Conservation (phyloP, 768 basidiomycete genomes). For the Russula vinacea region DNA sequence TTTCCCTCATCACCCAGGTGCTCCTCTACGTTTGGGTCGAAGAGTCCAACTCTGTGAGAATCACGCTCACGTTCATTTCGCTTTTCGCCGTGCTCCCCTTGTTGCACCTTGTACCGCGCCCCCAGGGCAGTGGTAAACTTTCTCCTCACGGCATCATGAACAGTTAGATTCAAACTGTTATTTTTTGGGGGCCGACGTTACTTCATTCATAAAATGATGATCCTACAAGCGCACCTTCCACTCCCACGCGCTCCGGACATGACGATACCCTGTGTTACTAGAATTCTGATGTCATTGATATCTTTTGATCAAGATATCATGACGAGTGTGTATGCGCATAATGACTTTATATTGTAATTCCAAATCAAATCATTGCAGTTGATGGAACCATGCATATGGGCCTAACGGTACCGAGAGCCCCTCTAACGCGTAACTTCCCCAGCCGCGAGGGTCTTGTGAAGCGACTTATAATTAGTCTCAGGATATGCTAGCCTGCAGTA, state of each 20-base stretch:
- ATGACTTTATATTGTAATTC: slow-evolving; percentile 4
- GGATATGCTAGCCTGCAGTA: not conserved
- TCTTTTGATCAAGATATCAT: not conserved
- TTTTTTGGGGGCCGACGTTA: not conserved
- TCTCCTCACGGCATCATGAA: not conserved
- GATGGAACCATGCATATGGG: not conserved
- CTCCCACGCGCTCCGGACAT: not conserved
- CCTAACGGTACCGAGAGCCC: not conserved
- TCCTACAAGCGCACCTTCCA: not conserved
- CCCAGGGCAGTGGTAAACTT: not conserved
- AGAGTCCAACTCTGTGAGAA: slow-evolving; percentile 21
- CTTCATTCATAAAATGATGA: not conserved
- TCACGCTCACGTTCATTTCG: slow-evolving; percentile 18
- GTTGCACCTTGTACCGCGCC: slow-evolving; percentile 17
- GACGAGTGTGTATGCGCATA: not conserved
- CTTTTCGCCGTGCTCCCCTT: slow-evolving; percentile 18
- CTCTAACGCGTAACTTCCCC: no score
- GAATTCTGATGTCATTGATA: not conserved
- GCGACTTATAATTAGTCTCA: not conserved
- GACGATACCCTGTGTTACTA: not conserved
- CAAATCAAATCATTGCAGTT: not conserved
- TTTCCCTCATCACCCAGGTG: slow-evolving; percentile 14
- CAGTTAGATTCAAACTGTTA: not conserved
- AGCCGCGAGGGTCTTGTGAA: no score
- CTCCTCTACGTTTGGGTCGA: slow-evolving; percentile 23